phyloP scores from a whole-genome alignment of 768 basidiomycete genomes.

The Naganishia onofrii region DNA sequence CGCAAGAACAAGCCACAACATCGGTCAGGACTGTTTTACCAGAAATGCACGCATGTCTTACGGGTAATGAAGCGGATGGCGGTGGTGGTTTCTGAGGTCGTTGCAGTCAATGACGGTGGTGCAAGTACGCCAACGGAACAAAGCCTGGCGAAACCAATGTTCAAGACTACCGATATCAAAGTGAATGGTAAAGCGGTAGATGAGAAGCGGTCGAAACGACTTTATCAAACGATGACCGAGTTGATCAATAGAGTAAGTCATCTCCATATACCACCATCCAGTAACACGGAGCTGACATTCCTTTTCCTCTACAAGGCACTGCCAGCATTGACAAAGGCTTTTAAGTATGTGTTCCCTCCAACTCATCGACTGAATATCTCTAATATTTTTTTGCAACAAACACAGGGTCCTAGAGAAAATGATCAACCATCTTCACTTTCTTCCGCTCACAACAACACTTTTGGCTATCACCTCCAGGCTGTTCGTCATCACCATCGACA shows the following conservation, averaged over 20 bases:
- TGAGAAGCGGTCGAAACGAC: background rate
- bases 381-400: background rate
- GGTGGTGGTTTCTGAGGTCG: constrained; percentile 11
- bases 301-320: background rate
- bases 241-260: constrained; percentile 2
- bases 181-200: background rate
- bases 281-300: background rate
- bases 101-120: background rate
- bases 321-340: constrained; percentile 6
- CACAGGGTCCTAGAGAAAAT: constrained; percentile 19
- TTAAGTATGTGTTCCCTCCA: background rate
- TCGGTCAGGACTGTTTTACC: constrained; percentile 25
- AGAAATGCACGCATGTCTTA: constrained; percentile 12
- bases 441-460: constrained; percentile 20
- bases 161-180: background rate
- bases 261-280: no score
- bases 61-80: constrained; percentile 19
- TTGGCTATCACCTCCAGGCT: constrained; percentile 17
- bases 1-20: constrained; percentile 24
- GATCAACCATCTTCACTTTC: constrained; percentile 29
- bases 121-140: background rate
- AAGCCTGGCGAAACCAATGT: background rate
- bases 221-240: background rate
- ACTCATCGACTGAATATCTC: background rate
- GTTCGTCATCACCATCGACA: constrained; percentile 19